Evolutionary conservation across 352 stramenopile genomes (phyloP).

Genomic region (Globisporangium middletonii): DNA sequence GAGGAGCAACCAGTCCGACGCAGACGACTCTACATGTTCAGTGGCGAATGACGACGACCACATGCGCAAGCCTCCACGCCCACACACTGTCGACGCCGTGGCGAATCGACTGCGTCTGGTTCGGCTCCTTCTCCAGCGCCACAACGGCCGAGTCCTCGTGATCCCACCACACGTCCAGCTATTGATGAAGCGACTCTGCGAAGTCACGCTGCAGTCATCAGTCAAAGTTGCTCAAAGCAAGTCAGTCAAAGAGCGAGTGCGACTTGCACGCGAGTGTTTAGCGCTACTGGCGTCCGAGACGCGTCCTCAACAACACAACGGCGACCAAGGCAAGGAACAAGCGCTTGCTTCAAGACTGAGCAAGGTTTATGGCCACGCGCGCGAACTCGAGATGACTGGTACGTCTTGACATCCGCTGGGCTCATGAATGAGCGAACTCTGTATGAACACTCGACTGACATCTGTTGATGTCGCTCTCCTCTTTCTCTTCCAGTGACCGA

Average conservation of each 20-base stretch:
- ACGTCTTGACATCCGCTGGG: not conserved
- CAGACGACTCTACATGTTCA: not conserved
- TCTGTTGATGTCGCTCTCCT: not conserved
- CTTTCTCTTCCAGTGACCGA: not conserved
- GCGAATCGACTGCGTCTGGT: constrained; percentile 21
- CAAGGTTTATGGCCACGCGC: not conserved
- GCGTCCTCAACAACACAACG: not conserved
- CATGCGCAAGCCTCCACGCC: no score
- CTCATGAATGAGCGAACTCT: no score
- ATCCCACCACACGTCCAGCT: not conserved
- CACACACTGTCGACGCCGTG: no score
- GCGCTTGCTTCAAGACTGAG: not conserved
- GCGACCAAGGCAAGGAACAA: not conserved
- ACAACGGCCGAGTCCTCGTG: not conserved
- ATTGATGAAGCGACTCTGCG: constrained; percentile 6
- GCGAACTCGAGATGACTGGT: not conserved
- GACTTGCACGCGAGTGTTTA: constrained; percentile 6
- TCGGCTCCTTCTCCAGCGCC: constrained; percentile 20
- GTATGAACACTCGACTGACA: not conserved
- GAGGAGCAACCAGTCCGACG: not conserved
- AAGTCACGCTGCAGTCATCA: not conserved
- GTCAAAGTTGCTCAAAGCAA: not conserved
- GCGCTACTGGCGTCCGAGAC: not conserved
- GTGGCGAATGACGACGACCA: not conserved
- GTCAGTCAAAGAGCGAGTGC: not conserved